Base-by-base conservation (phyloP, 2,329 filamentous ascomycete species). In the Aplosporella prunicola region DNA sequence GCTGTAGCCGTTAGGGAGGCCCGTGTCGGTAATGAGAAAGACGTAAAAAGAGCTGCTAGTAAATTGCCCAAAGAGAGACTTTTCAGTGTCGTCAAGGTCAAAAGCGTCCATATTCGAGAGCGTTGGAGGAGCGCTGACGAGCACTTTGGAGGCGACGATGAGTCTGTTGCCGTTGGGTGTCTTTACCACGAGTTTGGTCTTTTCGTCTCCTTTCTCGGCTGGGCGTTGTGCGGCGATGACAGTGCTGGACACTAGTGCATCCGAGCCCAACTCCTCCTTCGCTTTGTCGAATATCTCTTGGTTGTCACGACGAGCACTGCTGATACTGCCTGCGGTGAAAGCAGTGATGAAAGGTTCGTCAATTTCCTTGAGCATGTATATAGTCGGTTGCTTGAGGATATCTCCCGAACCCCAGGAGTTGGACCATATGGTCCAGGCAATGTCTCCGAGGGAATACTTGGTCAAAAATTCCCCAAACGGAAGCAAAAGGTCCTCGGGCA, bases 401-500 rank as follows among this genome's bases (percentile, higher is more conserved):
- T 71, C 62, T 10, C 63, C 63, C 2, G 67, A 45, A 3, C 67
- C 69, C 33, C 68, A 58, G 15, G 62, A 58, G 39, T 61, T 60
- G 9, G 47, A 45, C 42, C 59, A 67, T 10, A 69, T 55, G 6
- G 57, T 52, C n/a, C 54, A 57, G 1, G 69, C 55, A 2, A 63
- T 52, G 18, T 57, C 62, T 15, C 57, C 48, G 5, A 74, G 49
- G 13, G 55, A 49, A 48, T 72, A 63, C 48, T 72, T 71, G 22
- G 55, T 48, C 9, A 67, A 53, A 38, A 72, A 72, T 4, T 69
- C 56, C 13, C 63, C 60, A 40, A 67, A 72, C 2, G 67, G 60
- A 3, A 70, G 49, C 14, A 66, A 47, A 2, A 74, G 51, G 26
- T 70, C 68, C 20, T 61, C 55, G 0, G 67, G 67, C 0, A 70